phyloP scores from a whole-genome alignment of 805 yeast species.

The Nakazawaea ernobii region DNA sequence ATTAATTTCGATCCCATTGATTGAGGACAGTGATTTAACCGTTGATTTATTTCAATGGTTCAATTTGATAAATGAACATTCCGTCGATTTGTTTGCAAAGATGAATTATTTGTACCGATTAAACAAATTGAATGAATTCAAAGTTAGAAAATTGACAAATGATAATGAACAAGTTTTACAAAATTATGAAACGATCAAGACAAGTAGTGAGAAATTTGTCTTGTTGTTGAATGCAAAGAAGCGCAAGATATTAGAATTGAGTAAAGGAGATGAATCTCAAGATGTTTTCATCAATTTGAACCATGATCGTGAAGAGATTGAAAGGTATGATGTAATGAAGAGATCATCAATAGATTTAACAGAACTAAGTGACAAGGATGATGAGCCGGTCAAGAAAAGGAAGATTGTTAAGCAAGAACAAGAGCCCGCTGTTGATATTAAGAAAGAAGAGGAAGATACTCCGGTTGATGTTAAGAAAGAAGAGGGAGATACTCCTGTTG shows the following conservation, averaged over 20 bases:
- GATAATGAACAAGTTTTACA: background rate
- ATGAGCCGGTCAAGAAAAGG: background rate
- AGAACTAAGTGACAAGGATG: background rate
- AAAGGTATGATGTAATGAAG: constrained; percentile 1
- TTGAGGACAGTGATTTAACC: background rate
- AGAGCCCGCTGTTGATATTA: background rate
- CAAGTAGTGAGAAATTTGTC: constrained; percentile 18
- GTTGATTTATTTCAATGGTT: constrained; percentile 11
- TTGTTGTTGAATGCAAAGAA: constrained; percentile 26
- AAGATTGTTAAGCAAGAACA: background rate
- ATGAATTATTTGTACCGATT: background rate
- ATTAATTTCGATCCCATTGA: background rate
- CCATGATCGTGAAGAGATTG: background rate
- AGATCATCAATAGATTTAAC: constrained; percentile 3
- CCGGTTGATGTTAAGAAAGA: background rate
- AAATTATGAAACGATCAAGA: constrained; percentile 1
- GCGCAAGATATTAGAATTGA: constrained; percentile 25
- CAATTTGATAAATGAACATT: background rate
- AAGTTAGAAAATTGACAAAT: background rate
- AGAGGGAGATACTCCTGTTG: background rate
- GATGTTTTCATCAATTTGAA: background rate
- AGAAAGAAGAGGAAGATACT: background rate
- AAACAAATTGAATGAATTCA: background rate
- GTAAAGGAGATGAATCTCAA: background rate
- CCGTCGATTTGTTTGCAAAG: background rate